Base-by-base conservation (phyloP, 768 basidiomycete species). In the Crepidotus variabilis region DNA sequence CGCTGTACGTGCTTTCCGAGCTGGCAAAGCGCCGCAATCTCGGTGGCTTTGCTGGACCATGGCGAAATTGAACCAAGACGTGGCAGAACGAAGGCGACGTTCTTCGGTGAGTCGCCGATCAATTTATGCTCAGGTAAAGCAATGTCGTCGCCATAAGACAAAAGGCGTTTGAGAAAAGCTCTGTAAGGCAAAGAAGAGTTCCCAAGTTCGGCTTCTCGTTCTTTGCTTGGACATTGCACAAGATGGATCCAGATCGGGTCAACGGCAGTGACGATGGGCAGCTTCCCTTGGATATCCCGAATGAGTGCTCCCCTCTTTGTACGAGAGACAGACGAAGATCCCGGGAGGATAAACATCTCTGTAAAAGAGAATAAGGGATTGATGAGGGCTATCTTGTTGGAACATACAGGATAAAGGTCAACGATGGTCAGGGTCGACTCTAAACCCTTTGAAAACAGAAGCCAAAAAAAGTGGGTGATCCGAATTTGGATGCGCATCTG, bases 1-100 rank as follows among this genome's bases (percentile, higher is more conserved):
- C 97, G 83, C 59, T 88, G 82, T 52, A 99, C 73, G 53, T 85
- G 76, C 2, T 71, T 67, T 18, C 79, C 83, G 1, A 99, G 85
- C 52, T 87, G 88, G 75, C 97, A 99, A 52, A 98, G 83, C 8
- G 74, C 74, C 20, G 95, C 83, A 54, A 99, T 98, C 68, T 99
- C 95, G 0, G 96, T 98, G 1, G 97, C 96, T 73, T 99, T 99
- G 72, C 92, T 96, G 5, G 96, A 98, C 97, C 97, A 99, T 1
- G 97, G 95, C 3, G 96, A 98, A 64, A 98, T 88, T 2, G 95
- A 94, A 2, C 96, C 95, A 7, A 85, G 79, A 56, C 95, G 76
- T 10, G 95, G 95, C 6, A 90, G 74, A 39, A 97, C 85, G 67
- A 85, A 96, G 43, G 85, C 72, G 10, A 86, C 73, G 50, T 83